Base-by-base conservation (phyloP, 805 yeast species). In the Pichia insulana region DNA sequence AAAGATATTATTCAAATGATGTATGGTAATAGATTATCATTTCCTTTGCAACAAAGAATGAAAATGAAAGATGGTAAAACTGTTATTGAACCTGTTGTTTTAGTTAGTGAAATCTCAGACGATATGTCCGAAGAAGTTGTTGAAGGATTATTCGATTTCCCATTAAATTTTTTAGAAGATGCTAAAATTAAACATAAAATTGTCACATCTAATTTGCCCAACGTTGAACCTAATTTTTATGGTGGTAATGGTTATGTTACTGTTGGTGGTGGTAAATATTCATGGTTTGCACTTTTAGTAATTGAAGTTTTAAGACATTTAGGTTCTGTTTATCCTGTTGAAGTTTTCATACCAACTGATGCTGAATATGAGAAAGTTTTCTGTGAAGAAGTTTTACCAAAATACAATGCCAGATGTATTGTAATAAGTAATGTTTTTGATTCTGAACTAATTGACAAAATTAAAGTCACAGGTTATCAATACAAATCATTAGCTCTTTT, bases 191-290 rank as follows among this genome's bases (percentile, higher is more conserved):
- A 78, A 16, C 87, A 80, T 57, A 45, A 52, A 9, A 55, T 55
- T 35, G 70, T 76, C 13, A 67, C 74, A 25, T 55, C 57, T 5
- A 61, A 61, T 26, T 56, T 80, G 54, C 84, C 83, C 1, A 32
- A 38, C 15, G 61, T 62, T 42, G 48, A 59, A 1, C 56, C 59
- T 3, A 28, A 36, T 4, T 56, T 55, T 34, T 61, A 52, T 42
- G 33, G 37, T 12, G 66, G 63, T 6, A 43, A 46, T 18, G 64
- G 64, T 18, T 58, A 58, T 35, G 71, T 65, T 3, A 62, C 67
- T 55, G 59, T 69, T 40, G 74, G 71, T 26, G 74, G 73, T 42
- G 70, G 70, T 3, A 45, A 61, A 27, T 68, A 64, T 48, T 59
- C 70, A 16, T 68, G 74, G 59, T 61, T 65, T 30, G 57, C 69